These are phyloP conservation scores for Plasmodiophora brassicae DNA, from an alignment of 208 protist genomes.

Conservation along the genomic window DNA sequence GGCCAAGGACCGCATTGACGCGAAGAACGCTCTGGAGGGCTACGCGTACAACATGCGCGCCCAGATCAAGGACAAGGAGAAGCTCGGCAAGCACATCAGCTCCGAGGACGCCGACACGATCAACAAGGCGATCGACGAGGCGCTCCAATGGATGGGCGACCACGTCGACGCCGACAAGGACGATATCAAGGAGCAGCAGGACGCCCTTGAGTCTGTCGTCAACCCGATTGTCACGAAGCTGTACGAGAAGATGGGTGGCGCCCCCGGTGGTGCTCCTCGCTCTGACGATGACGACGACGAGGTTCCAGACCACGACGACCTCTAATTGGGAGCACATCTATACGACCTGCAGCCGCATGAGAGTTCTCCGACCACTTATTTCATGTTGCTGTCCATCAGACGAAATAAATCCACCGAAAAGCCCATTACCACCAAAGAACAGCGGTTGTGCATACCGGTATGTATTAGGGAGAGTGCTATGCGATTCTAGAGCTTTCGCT, in stretches of 20 bases:
- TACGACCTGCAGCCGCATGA: too few relatives aligned
- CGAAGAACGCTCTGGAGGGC: constrained; percentile 73
- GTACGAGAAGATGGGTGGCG: constrained; percentile 33
- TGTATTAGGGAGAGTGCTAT: too few relatives aligned
- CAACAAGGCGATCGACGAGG: constrained; percentile 66
- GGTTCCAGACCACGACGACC: constrained; percentile 38
- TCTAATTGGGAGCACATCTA: too few relatives aligned
- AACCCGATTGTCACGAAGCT: constrained; percentile 45
- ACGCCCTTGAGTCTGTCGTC: constrained; percentile 42
- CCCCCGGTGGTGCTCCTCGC: background rate
- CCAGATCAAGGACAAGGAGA: constrained; percentile 72
- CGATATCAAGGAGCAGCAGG: constrained; percentile 58
- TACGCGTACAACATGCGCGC: constrained; percentile 90
- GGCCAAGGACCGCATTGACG: constrained; percentile 62
- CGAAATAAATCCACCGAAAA: too few relatives aligned
- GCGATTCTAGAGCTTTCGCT: too few relatives aligned
- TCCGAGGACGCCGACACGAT: constrained; percentile 64
- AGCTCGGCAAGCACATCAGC: constrained; percentile 58
- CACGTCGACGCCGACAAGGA: constrained; percentile 68
- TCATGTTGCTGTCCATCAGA: too few relatives aligned
- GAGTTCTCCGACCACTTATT: too few relatives aligned
- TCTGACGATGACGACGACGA: constrained; percentile 33
- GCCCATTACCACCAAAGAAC: too few relatives aligned
- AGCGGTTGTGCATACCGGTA: too few relatives aligned
- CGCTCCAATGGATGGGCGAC: constrained; percentile 67